phyloP scores from a whole-genome alignment of 306 rosid species.

The Cucurbita ficifolia region DNA sequence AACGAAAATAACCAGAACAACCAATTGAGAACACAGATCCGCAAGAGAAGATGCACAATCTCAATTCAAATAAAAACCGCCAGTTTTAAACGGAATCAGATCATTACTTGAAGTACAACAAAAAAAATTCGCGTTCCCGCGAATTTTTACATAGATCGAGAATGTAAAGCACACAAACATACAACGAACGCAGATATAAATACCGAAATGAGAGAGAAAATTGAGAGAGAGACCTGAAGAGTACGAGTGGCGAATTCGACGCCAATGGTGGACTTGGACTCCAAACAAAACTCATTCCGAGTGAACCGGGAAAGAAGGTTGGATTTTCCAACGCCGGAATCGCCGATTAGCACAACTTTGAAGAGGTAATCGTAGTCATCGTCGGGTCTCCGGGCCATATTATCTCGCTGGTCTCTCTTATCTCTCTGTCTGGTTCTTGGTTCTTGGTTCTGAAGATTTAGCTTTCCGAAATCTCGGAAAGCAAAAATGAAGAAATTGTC shows the following conservation, averaged over 20 bases:
- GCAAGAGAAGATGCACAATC: not conserved
- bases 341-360: constrained; percentile 88
- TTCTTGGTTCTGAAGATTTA: not conserved
- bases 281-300: constrained; percentile 88
- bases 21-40: not conserved
- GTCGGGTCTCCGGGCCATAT: constrained; percentile 57
- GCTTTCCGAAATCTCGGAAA: not conserved
- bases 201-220: not conserved
- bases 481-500: not conserved
- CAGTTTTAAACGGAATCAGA: not conserved
- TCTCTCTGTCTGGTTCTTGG: not conserved
- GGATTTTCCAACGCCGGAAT: constrained; percentile 90
- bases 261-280: constrained; percentile 92
- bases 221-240: constrained; percentile 43
- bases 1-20: not conserved
- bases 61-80: not conserved
- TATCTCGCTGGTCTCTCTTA: not conserved
- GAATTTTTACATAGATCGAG: not conserved
- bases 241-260: constrained; percentile 94
- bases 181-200: not conserved
- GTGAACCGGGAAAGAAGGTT: constrained; percentile 96
- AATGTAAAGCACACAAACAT: not conserved
- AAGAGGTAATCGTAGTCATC: constrained; percentile 90
- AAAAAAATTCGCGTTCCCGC: not conserved
- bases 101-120: not conserved